These are phyloP conservation scores for Dentipellis fragilis DNA, from an alignment of 768 basidiomycete genomes.

Conservation along the genomic window DNA sequence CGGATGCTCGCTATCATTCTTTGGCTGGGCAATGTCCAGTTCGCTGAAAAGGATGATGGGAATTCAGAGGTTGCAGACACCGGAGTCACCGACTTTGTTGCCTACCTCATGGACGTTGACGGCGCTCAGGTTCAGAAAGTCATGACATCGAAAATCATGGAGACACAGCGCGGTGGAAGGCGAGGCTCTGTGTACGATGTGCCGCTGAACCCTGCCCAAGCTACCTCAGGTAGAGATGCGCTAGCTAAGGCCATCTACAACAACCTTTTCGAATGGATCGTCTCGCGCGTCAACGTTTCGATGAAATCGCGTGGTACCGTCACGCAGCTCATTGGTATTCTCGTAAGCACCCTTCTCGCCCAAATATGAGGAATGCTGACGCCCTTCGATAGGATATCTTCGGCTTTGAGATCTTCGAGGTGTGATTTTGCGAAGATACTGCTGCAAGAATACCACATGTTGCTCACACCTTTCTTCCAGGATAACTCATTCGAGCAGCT, in stretches of 20 bases:
- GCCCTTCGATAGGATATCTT: constrained; percentile 71
- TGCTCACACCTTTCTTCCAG: constrained; percentile 26
- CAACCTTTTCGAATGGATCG: constrained; percentile 99
- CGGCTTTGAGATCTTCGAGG: constrained; percentile 98
- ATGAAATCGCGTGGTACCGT: constrained; percentile 79
- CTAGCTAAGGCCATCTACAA: constrained; percentile 95
- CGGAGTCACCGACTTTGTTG: constrained; percentile 90
- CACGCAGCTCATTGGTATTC: constrained; percentile 84
- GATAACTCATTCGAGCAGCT: constrained; percentile 96
- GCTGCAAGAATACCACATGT: not conserved
- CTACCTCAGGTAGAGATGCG: constrained; percentile 80
- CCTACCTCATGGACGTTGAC: constrained; percentile 88
- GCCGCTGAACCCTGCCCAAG: constrained; percentile 88
- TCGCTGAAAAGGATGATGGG: constrained; percentile 80
- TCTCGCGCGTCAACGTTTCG: constrained; percentile 88
- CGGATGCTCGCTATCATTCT: constrained; percentile 85
- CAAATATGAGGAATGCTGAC: not conserved
- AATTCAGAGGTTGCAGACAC: constrained; percentile 75
- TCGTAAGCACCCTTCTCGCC: constrained; percentile 37
- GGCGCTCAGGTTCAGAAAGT: constrained; percentile 73
- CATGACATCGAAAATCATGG: constrained; percentile 75
- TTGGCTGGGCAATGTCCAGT: constrained; percentile 96
- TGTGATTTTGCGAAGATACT: constrained; percentile 19
- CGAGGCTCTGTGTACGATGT: constrained; percentile 97
- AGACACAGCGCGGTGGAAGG: constrained; percentile 87